Evolutionary conservation across 352 stramenopile genomes (phyloP), one percentile per base, ranked within the genome.

Genomic region (Phytophthora sp.): DNA sequence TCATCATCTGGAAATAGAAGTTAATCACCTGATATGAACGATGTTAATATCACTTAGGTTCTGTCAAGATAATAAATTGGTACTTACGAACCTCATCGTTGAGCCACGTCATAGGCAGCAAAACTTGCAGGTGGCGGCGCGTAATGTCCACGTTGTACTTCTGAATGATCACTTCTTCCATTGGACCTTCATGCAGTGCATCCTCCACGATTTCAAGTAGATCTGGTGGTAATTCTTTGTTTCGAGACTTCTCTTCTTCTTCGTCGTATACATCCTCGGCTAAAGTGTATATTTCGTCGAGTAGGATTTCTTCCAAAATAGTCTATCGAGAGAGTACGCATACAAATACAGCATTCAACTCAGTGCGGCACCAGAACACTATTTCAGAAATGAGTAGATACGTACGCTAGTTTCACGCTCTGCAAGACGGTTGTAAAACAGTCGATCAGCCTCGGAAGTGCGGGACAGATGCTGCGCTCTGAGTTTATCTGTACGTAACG

Each of bases 1-100:
- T 82, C 42, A 95, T 77, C 66, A 95, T 46, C 58, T 94, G 76
- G 59, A 93, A 87, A 60, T 85, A 95, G 79, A 95, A 95, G 56
- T 95, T 95, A 56, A 95, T 93, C 46, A 95, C 66, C 80, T 91
- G 21, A n/a, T n/a, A n/a, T n/a, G n/a, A n/a, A n/a, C n/a, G n/a
- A n/a, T n/a, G n/a, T n/a, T n/a, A n/a, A n/a, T n/a, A n/a, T n/a
- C n/a, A n/a, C n/a, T n/a, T n/a, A n/a, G n/a, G n/a, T n/a, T n/a
- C n/a, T n/a, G n/a, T n/a, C n/a, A n/a, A n/a, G n/a, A n/a, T n/a
- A n/a, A n/a, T n/a, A n/a, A n/a, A n/a, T n/a, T n/a, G n/a, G n/a
- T n/a, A n/a, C n/a, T n/a, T 9, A 56, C 52, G 17, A 39, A 91
- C 82, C 75, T 92, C 87, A 44, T 95, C 87, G 52, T 95, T 95